Evolutionary conservation across 1,284 basidiomycete genomes (phyloP), one percentile per base, ranked within the genome.

Genomic region (Schizophyllum commune): DNA sequence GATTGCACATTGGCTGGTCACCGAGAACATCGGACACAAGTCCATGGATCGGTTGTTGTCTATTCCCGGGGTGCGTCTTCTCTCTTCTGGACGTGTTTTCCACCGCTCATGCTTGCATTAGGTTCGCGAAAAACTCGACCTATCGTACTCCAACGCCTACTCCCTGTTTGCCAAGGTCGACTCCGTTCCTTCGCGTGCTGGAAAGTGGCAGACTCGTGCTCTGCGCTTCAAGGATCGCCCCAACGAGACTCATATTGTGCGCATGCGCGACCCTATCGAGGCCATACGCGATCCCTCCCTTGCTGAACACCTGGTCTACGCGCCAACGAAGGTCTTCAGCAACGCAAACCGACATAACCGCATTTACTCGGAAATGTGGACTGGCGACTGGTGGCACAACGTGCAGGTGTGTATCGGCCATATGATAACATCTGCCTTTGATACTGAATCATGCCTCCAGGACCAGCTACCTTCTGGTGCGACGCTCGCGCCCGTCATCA

Each of bases 361-460:
- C 21, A 6, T 54, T 1, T 73, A 71, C 56, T 64, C 70, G 33
- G 73, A 81, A 57, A 79, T 77, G 73, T 75, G 73, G 71, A 78
- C 75, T 0, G 72, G 57, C 0, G 70, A 78, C 17, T 79, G 76
- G 78, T 79, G 77, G 74, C 75, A 71, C 72, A 61, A 72, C 0
- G 66, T 65, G 1, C 75, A 77, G 67, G 75, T 76, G 20, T n/a
- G n/a, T n/a, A 7, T n/a, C n/a, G n/a, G n/a, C n/a, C n/a, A n/a
- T n/a, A n/a, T 19, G 6, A n/a, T 54, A 54, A n/a, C n/a, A 54
- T 54, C 52, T 6, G n/a, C 52, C n/a, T 7, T n/a, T n/a, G 52
- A 19, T 6, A 8, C n/a, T n/a, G n/a, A n/a, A n/a, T n/a, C n/a
- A n/a, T n/a, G n/a, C n/a, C n/a, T n/a, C n/a, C n/a, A n/a, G n/a